Evolutionary conservation across 1,284 basidiomycete genomes (phyloP).

Genomic region (Trichosporon sp.): DNA sequence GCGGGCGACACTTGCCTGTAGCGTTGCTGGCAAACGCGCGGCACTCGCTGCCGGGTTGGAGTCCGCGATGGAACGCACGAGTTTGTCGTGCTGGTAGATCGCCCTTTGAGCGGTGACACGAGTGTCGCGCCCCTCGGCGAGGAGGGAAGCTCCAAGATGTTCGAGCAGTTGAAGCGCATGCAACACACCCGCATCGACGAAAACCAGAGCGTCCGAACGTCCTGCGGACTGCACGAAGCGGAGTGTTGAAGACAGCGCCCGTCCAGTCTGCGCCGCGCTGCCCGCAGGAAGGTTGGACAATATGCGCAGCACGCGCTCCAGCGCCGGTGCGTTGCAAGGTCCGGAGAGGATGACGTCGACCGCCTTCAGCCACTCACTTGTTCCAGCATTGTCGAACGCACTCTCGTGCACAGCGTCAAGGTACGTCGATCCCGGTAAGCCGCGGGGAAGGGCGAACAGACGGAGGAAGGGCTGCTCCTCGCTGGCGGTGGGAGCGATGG

Average conservation of each 20-base stretch:
- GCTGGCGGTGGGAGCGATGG: neutral
- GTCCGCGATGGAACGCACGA: neutral
- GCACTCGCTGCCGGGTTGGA: neutral
- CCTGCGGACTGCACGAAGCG: constrained; percentile 1
- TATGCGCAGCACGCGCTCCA: neutral
- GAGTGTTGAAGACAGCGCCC: neutral
- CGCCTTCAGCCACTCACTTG: neutral
- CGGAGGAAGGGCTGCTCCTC: constrained; percentile 1
- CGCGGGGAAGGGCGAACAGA: constrained; percentile 1
- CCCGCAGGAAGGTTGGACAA: neutral
- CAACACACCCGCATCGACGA: neutral
- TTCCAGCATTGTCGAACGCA: neutral
- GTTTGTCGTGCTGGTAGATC: constrained; percentile 1
- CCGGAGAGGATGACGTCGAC: neutral
- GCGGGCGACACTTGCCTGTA: neutral
- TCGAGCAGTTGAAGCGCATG: neutral
- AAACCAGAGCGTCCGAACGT: neutral
- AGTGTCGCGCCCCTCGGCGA: neutral
- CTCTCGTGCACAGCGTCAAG: constrained; percentile 2
- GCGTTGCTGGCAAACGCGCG: neutral
- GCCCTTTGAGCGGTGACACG: neutral
- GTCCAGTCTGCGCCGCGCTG: neutral
- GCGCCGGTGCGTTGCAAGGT: neutral
- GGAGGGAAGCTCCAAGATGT: neutral
- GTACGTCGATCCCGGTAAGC: neutral